Percentiles rank a stretch among this genome's conserved stretches.
Evolutionary conservation across 179 eudicot species (phyloP).

Genomic region (Corrigiola litoralis): DNA sequence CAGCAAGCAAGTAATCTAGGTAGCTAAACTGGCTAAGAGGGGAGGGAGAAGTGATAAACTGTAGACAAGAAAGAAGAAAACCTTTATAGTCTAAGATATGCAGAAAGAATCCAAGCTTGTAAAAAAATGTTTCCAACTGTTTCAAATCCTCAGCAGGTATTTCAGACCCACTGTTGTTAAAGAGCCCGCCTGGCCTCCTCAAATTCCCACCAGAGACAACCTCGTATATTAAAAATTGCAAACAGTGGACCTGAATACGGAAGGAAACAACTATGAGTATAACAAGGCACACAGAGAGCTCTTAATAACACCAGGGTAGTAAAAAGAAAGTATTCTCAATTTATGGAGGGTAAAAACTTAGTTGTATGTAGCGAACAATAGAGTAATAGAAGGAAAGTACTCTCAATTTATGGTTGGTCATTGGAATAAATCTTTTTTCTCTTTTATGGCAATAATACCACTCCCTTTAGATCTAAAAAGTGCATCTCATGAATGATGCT

Average conservation of each 20-base stretch:
- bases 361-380: too few relatives aligned
- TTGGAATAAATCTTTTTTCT: too few relatives aligned
- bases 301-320: not conserved
- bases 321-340: too few relatives aligned
- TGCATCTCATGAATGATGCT: too few relatives aligned
- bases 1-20: not conserved
- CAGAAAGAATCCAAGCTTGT: conserved; percentile 95
- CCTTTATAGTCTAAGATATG: conserved; percentile 94
- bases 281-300: not conserved
- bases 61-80: conserved; percentile 17
- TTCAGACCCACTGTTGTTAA: conserved; percentile 87
- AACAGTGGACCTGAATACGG: conserved; percentile 75
- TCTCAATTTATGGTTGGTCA: too few relatives aligned
- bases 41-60: not conserved
- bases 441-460: too few relatives aligned
- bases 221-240: conserved; percentile 96
- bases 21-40: not conserved
- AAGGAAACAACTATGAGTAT: conserved; percentile 11
- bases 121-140: conserved; percentile 92
- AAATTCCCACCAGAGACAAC: conserved; percentile 96
- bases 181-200: conserved; percentile 94
- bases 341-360: too few relatives aligned
- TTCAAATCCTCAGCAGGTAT: conserved; percentile 87
- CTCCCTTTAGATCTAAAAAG: too few relatives aligned
- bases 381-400: too few relatives aligned